phyloP scores from a whole-genome alignment of 805 yeast genomes.

The Hyphopichia homilentoma region DNA sequence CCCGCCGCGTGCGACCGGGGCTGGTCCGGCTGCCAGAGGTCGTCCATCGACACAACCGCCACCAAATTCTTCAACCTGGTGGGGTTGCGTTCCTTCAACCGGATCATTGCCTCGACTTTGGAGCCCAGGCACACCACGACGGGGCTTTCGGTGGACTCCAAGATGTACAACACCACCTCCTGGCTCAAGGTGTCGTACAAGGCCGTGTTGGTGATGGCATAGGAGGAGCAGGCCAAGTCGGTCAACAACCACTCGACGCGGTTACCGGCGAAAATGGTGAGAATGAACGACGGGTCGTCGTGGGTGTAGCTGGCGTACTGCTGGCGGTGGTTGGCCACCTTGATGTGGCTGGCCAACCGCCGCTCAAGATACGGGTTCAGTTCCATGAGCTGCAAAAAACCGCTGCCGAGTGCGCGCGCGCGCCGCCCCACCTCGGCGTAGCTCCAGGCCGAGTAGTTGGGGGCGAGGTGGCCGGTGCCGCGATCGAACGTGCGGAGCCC shows the following conservation, averaged over 20 bases:
- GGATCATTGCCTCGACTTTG: slow-evolving; percentile 11
- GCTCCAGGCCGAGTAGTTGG: slow-evolving; percentile 10
- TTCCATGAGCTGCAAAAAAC: slow-evolving; percentile 25
- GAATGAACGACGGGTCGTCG: slow-evolving; percentile 4
- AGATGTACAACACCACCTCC: slow-evolving; percentile 16
- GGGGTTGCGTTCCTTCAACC: slow-evolving; percentile 11
- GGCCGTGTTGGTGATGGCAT: slow-evolving; percentile 16
- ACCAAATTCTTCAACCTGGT: slow-evolving; percentile 15
- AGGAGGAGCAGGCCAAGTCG: slow-evolving; percentile 12
- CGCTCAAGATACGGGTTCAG: slow-evolving; percentile 19
- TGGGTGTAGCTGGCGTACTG: neutral
- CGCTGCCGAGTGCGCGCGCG: slow-evolving; percentile 35
- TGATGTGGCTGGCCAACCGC: slow-evolving; percentile 11
- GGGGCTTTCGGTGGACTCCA: slow-evolving; percentile 14
- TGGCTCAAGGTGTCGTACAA: slow-evolving; percentile 18
- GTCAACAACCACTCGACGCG: slow-evolving; percentile 10
- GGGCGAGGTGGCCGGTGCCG: slow-evolving; percentile 5
- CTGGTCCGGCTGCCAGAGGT: too few relatives aligned
- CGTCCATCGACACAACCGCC: slow-evolving; percentile 24
- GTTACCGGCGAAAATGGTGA: slow-evolving; percentile 19
- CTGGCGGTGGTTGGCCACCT: slow-evolving; percentile 28
- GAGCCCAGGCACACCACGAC: slow-evolving; percentile 13
- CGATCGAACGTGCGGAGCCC: slow-evolving; percentile 20
- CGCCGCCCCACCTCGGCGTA: slow-evolving; percentile 28
- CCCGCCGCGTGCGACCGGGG: too few relatives aligned